Percentiles rank a stretch among this genome's conserved stretches.
phyloP scores from a whole-genome alignment of 352 stramenopile species.

The Pythium periplocum region DNA sequence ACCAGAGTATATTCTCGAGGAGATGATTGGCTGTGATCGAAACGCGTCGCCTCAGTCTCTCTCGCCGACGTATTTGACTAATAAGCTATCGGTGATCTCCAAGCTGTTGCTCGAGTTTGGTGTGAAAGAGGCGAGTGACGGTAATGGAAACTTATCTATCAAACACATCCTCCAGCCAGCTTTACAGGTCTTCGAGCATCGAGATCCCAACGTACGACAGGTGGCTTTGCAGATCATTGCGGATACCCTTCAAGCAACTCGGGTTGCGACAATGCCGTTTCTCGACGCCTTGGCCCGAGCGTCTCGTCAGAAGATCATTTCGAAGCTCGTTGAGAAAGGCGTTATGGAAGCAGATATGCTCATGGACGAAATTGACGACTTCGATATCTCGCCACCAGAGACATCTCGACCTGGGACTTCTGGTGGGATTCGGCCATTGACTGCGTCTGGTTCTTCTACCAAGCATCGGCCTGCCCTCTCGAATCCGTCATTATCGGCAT shows the following conservation, averaged over 20 bases:
- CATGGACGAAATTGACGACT: slow-evolving; percentile 84
- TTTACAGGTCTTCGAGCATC: slow-evolving; percentile 66
- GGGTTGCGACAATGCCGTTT: slow-evolving; percentile 59
- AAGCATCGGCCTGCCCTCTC: slow-evolving; percentile 67
- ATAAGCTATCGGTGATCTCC: slow-evolving; percentile 66
- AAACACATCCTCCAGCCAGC: slow-evolving; percentile 66
- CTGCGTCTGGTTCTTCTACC: slow-evolving; percentile 65
- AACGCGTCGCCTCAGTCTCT: slow-evolving; percentile 44
- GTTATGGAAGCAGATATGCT: slow-evolving; percentile 72
- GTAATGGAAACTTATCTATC: slow-evolving; percentile 35
- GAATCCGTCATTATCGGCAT: slow-evolving; percentile 44
- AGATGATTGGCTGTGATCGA: slow-evolving; percentile 67
- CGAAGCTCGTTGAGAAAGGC: slow-evolving; percentile 65
- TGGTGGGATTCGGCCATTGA: slow-evolving; percentile 47
- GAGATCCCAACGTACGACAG: slow-evolving; percentile 60
- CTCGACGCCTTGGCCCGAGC: slow-evolving; percentile 56
- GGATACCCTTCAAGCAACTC: slow-evolving; percentile 53
- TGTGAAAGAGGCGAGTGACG: slow-evolving; percentile 42
- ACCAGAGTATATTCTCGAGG: slow-evolving; percentile 64
- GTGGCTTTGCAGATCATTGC: slow-evolving; percentile 66
- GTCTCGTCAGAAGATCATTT: slow-evolving; percentile 76
- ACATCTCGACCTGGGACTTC: slow-evolving; percentile 45
- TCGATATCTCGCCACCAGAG: slow-evolving; percentile 38
- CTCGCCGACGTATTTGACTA: slow-evolving; percentile 51
- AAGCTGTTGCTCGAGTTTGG: slow-evolving; percentile 80